A percentile compares a stretch with the other conserved stretches of the same genome.
These are phyloP conservation scores for Talaromyces sp. DNA, from an alignment of 2,329 filamentous ascomycete species.

Conservation along the genomic window DNA sequence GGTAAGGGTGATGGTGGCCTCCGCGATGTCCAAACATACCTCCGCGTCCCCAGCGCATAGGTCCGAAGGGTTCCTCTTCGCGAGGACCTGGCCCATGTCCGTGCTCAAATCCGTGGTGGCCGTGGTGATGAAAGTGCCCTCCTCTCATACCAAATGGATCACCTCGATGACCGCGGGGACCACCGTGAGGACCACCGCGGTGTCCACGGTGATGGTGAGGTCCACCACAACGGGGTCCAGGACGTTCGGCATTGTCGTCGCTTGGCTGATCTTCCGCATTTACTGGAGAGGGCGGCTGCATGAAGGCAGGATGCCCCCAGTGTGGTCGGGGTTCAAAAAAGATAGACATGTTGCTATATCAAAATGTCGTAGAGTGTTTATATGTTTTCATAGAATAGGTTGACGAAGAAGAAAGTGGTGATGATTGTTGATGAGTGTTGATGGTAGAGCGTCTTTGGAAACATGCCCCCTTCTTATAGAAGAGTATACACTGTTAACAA, in stretches of 20 bases:
- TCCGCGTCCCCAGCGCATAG: conserved; percentile 1
- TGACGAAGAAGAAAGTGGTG: background rate
- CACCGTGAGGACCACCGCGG: background rate
- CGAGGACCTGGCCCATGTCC: background rate
- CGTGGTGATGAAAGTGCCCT: background rate
- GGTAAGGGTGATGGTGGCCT: conserved; percentile 4
- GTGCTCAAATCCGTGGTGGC: background rate
- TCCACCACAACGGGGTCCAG: background rate
- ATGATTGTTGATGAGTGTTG: background rate
- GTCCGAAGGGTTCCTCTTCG: conserved; percentile 11
- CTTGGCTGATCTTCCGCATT: background rate
- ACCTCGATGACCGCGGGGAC: conserved; percentile 1
- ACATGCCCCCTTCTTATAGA: conserved; percentile 7
- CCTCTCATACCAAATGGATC: background rate
- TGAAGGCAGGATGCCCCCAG: background rate
- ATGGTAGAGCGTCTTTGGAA: background rate
- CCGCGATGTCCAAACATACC: conserved; percentile 9
- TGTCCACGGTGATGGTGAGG: conserved; percentile 3
- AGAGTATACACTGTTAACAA: background rate
- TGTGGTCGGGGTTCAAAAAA: background rate
- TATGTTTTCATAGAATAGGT: too few relatives aligned
- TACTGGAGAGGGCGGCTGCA: background rate
- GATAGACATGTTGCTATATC: background rate
- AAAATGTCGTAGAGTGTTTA: background rate
- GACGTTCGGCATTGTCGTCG: background rate